These are phyloP conservation scores for Camelina hispida DNA, from an alignment of 345 rosid species.

Conservation along the genomic window DNA sequence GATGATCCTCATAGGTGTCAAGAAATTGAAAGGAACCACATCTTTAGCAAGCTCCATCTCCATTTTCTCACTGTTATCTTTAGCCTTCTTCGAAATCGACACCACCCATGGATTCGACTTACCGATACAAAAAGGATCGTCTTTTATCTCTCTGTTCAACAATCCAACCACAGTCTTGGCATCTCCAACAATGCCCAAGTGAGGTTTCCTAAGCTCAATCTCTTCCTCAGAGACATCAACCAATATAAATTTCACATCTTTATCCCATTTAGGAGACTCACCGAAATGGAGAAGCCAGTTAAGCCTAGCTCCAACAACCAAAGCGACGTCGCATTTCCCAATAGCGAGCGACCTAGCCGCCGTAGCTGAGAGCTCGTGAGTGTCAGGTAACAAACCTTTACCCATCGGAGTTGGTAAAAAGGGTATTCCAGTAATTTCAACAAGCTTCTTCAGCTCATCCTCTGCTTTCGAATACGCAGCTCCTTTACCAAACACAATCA, in stretches of 20 bases:
- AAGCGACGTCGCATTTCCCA: slow-evolving; percentile 91
- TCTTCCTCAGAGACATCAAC: slow-evolving; percentile 81
- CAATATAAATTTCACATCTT: slow-evolving; percentile 80
- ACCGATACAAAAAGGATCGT: slow-evolving; percentile 87
- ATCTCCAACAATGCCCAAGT: slow-evolving; percentile 79
- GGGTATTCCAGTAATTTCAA: slow-evolving; percentile 80
- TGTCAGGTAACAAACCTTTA: slow-evolving; percentile 91
- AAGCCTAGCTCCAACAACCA: slow-evolving; percentile 93
- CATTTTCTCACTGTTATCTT: slow-evolving; percentile 76
- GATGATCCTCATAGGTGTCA: slow-evolving; percentile 95
- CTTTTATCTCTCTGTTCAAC: slow-evolving; percentile 82
- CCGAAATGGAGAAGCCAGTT: slow-evolving; percentile 98
- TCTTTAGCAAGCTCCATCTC: slow-evolving; percentile 85
- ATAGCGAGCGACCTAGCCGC: slow-evolving; percentile 97
- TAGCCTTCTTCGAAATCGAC: slow-evolving; percentile 68
- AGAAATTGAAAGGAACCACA: slow-evolving; percentile 90
- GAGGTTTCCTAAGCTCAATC: slow-evolving; percentile 78
- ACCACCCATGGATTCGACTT: slow-evolving; percentile 82
- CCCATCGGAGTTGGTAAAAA: slow-evolving; percentile 99
- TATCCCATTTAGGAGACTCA: slow-evolving; percentile 90
- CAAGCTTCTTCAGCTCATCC: slow-evolving; percentile 69
- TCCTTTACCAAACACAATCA: slow-evolving; percentile 93
- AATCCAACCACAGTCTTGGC: slow-evolving; percentile 72
- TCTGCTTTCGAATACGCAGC: slow-evolving; percentile 90
- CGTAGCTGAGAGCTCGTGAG: slow-evolving; percentile 81